phyloP scores from a whole-genome alignment of 192 early-diverging fungal genomes.

The Coemansia sp. region DNA sequence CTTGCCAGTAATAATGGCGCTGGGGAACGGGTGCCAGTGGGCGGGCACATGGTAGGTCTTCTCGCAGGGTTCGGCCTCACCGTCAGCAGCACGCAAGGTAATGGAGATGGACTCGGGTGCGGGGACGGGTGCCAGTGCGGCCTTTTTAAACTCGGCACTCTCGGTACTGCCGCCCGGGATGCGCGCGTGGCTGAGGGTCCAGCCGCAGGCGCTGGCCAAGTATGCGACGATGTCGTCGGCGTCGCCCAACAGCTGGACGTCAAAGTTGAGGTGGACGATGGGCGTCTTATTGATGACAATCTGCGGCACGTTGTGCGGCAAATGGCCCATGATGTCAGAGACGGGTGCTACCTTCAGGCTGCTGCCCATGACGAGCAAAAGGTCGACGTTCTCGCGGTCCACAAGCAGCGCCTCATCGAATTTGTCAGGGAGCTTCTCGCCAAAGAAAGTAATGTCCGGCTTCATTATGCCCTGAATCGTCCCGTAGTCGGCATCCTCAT shows the following conservation, averaged over 20 bases:
- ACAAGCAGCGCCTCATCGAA: conserved; percentile 72
- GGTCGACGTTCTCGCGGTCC: conserved; percentile 78
- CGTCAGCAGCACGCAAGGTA: neutral
- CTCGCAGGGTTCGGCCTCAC: neutral
- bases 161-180: conserved; percentile 59
- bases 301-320: conserved; percentile 82
- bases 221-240: conserved; percentile 82
- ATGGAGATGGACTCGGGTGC: conserved; percentile 10
- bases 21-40: conserved; percentile 51
- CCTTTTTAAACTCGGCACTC: conserved; percentile 36
- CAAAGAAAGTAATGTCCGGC: conserved; percentile 98
- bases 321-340: conserved; percentile 80
- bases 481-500: conserved; percentile 58
- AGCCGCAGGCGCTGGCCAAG: conserved; percentile 68
- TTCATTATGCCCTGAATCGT: conserved; percentile 71
- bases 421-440: conserved; percentile 81
- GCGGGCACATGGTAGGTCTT: conserved; percentile 25
- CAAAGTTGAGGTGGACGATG: conserved; percentile 85
- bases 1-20: conserved; percentile 36
- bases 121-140: conserved; percentile 4
- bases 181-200: conserved; percentile 72
- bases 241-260: conserved; percentile 84
- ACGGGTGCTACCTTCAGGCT: conserved; percentile 96
- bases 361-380: conserved; percentile 94
- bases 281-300: conserved; percentile 91